A percentile compares a stretch with the other conserved stretches of the same genome.
These are phyloP conservation scores for Durio zibethinus DNA, from an alignment of 345 rosid species.

Conservation along the genomic window DNA sequence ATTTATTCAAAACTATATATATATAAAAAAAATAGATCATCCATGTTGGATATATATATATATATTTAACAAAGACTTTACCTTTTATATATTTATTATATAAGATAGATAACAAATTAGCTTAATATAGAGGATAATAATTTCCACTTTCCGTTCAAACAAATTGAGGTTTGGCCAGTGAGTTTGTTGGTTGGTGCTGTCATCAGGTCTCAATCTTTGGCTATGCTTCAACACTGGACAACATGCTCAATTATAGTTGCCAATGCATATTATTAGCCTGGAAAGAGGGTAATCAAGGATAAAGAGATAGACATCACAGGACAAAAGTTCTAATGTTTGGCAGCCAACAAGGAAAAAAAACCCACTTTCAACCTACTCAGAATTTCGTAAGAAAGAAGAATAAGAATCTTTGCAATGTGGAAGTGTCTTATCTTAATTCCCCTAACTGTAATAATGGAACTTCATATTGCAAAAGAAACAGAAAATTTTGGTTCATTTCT, in stretches of 20 bases:
- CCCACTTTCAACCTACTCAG: constrained; percentile 9
- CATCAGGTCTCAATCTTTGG: not conserved
- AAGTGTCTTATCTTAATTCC: constrained; percentile 20
- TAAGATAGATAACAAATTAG: too few relatives aligned
- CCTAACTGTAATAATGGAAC: constrained; percentile 11
- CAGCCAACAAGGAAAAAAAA: constrained; percentile 3
- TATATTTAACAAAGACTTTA: too few relatives aligned
- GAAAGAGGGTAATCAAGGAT: not conserved
- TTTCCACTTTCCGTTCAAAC: too few relatives aligned
- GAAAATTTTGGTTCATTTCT: constrained; percentile 4
- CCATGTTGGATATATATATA: too few relatives aligned
- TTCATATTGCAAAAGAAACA: constrained; percentile 1
- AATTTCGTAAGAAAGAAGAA: constrained; percentile 18
- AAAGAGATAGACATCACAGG: too few relatives aligned
- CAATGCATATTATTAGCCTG: not conserved
- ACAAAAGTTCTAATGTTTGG: not conserved
- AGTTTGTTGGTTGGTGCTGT: not conserved
- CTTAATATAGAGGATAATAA: too few relatives aligned
- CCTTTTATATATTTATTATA: too few relatives aligned
- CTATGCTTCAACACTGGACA: not conserved
- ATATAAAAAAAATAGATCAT: too few relatives aligned
- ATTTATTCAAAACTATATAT: too few relatives aligned
- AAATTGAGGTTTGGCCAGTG: too few relatives aligned
- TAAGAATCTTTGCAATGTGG: constrained; percentile 22
- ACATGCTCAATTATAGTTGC: not conserved